Evolutionary conservation across 331 rosid genomes (phyloP).

Genomic region (Quercus tomentella): DNA sequence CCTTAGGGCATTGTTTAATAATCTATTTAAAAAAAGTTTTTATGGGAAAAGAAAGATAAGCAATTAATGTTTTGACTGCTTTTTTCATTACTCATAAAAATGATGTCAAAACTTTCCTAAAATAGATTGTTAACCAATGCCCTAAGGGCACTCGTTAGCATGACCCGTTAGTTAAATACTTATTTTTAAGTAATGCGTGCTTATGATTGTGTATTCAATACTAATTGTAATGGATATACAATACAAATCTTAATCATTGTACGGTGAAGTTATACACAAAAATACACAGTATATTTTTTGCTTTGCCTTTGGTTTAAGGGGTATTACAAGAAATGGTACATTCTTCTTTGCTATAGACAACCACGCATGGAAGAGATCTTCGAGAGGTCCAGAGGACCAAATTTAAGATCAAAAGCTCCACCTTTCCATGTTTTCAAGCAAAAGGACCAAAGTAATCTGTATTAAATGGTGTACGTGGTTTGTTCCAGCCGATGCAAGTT

Average conservation of each 20-base stretch:
- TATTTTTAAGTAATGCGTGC: neutral
- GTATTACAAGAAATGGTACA: neutral
- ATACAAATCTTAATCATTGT: neutral
- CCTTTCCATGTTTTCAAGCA: neutral
- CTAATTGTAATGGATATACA: too few relatives aligned
- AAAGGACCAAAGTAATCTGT: neutral
- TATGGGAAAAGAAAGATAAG: too few relatives aligned
- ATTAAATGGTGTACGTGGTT: neutral
- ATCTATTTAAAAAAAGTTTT: too few relatives aligned
- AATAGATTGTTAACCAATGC: too few relatives aligned
- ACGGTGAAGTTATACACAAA: neutral
- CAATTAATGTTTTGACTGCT: too few relatives aligned
- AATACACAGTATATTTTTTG: too few relatives aligned
- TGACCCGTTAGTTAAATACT: neutral
- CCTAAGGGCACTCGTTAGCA: too few relatives aligned
- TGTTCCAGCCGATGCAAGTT: conserved; percentile 8
- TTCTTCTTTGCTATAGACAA: neutral
- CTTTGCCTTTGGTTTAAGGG: neutral
- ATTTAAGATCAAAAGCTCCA: neutral
- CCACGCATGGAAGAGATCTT: neutral
- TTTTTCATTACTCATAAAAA: too few relatives aligned
- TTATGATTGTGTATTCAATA: too few relatives aligned
- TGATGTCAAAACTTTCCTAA: too few relatives aligned
- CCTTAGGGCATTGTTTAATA: too few relatives aligned
- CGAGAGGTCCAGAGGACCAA: neutral